A percentile compares a stretch with the other conserved stretches of the same genome.
Conservation (phyloP, 495 filamentous ascomycete species). For the Poronia punctata region DNA sequence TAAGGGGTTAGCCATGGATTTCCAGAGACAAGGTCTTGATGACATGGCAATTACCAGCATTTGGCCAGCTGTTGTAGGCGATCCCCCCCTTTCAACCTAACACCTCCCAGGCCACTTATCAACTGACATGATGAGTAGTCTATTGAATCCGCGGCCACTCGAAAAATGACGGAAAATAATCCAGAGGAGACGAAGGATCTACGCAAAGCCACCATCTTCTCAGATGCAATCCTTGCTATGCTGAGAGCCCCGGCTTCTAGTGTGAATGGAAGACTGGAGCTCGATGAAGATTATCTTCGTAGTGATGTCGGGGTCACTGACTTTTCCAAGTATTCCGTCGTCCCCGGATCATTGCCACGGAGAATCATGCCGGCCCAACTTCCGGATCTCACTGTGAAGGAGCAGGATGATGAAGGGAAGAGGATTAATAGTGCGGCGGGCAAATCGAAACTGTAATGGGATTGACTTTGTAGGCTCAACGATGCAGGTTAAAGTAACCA, state of each 20-base stretch:
- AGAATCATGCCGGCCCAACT: constrained; percentile 73
- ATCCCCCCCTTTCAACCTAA: not conserved
- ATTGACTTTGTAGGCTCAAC: too few species aligned
- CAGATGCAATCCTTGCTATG: constrained; percentile 73
- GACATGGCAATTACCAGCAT: constrained; percentile 75
- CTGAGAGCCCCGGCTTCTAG: constrained; percentile 49
- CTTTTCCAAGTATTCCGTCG: constrained; percentile 66
- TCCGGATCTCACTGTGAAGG: constrained; percentile 63
- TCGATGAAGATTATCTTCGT: constrained; percentile 80
- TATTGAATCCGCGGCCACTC: constrained; percentile 69
- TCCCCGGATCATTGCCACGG: constrained; percentile 56
- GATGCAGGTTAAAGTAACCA: too few species aligned
- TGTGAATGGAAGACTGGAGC: constrained; percentile 65
- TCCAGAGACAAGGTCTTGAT: constrained; percentile 53
- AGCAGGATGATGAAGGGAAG: constrained; percentile 77
- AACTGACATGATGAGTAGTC: constrained; percentile 30
- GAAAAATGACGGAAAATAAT: constrained; percentile 38
- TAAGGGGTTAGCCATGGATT: constrained; percentile 80
- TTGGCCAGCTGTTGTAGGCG: constrained; percentile 68
- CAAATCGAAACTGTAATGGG: constrained; percentile 10
- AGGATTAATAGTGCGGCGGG: constrained; percentile 57
- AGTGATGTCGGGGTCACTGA: constrained; percentile 55
- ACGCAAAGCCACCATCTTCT: constrained; percentile 67
- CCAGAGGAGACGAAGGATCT: constrained; percentile 46
- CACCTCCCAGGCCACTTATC: not conserved